These are phyloP conservation scores for Fistulina hepatica DNA, from an alignment of 1,284 basidiomycete genomes.

Conservation along the genomic window DNA sequence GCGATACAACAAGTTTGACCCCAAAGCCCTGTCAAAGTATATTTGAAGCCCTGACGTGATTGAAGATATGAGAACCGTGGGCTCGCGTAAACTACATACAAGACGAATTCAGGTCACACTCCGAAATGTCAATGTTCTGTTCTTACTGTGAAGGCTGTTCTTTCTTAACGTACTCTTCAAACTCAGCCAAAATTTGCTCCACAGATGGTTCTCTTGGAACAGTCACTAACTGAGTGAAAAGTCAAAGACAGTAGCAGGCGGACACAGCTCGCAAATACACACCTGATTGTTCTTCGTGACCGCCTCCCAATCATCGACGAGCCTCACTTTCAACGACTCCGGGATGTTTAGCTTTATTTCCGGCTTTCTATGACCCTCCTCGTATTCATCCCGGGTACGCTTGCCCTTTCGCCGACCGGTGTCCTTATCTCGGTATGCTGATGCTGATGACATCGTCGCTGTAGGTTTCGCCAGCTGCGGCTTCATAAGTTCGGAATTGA, in stretches of 20 bases:
- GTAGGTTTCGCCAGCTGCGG: too few relatives aligned
- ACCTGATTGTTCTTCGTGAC: conserved; percentile 93
- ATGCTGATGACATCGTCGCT: too few relatives aligned
- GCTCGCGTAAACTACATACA: too few relatives aligned
- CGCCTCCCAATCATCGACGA: conserved; percentile 98
- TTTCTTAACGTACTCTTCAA: conserved; percentile 51
- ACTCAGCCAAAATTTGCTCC: conserved; percentile 69
- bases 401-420: too few relatives aligned
- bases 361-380: conserved; percentile 62
- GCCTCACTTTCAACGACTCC: conserved; percentile 76
- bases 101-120: too few relatives aligned
- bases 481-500: too few relatives aligned
- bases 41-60: too few relatives aligned
- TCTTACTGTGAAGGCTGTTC: conserved; percentile 42
- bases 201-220: conserved; percentile 81
- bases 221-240: conserved; percentile 59
- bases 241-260: conserved; percentile 3
- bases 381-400: too few relatives aligned
- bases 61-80: too few relatives aligned
- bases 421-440: too few relatives aligned
- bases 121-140: too few relatives aligned
- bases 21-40: not conserved
- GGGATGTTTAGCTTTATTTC: conserved; percentile 90
- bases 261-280: too few relatives aligned
- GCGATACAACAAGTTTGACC: not conserved